phyloP scores from a whole-genome alignment of 1,139 yeast genomes.

The Geotrichum cucujoidarum region DNA sequence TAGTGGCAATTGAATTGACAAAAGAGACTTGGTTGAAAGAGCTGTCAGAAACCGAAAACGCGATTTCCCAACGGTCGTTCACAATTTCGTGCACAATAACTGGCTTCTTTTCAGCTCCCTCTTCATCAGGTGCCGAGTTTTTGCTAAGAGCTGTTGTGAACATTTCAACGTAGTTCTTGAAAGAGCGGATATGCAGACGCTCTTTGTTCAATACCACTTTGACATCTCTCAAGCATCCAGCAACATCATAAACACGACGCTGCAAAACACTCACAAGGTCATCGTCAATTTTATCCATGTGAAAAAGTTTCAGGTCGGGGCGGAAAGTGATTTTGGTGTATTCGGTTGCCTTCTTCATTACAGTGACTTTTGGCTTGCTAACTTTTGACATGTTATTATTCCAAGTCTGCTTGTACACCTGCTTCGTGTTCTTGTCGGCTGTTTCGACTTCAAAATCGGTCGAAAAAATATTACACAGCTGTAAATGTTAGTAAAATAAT shows the following conservation, averaged over 20 bases:
- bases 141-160: constrained; percentile 69
- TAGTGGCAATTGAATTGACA: constrained; percentile 96
- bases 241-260: constrained; percentile 92
- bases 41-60: constrained; percentile 90
- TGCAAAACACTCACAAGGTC: constrained; percentile 80
- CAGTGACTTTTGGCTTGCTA: constrained; percentile 67
- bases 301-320: constrained; percentile 82
- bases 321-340: constrained; percentile 84
- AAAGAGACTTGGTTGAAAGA: constrained; percentile 88
- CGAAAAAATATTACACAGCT: constrained; percentile 82
- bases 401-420: constrained; percentile 79
- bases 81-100: constrained; percentile 76
- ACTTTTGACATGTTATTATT: constrained; percentile 76
- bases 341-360: constrained; percentile 57
- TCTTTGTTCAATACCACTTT: constrained; percentile 75
- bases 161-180: constrained; percentile 85
- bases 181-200: constrained; percentile 61
- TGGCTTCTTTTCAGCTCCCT: constrained; percentile 42
- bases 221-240: constrained; percentile 90
- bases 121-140: constrained; percentile 36
- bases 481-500: background rate
- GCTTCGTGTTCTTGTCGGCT: constrained; percentile 63
- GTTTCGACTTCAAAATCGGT: constrained; percentile 86
- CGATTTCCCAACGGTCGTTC: constrained; percentile 88
- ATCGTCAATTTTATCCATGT: constrained; percentile 75